Conservation (phyloP, 306 rosid genomes). For the Luffa acutangula region DNA sequence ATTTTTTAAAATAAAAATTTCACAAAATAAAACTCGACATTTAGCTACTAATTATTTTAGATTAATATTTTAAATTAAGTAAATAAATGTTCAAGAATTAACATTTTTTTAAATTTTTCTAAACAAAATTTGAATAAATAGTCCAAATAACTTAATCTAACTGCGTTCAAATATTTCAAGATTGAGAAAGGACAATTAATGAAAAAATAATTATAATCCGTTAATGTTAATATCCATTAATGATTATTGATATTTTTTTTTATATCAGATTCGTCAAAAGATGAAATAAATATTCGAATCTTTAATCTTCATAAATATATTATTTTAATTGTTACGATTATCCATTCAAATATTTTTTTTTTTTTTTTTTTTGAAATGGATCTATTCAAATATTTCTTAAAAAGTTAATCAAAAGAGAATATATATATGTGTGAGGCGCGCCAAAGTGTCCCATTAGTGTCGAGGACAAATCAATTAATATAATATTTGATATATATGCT, state of each 20-base stretch:
- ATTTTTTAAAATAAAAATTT: no score
- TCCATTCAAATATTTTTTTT: no score
- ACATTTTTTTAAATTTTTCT: not conserved
- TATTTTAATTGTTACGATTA: no score
- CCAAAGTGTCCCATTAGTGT: not conserved
- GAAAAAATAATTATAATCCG: no score
- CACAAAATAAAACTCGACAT: not conserved
- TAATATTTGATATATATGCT: not conserved
- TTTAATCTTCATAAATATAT: no score
- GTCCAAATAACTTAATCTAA: not conserved
- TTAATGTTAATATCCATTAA: no score
- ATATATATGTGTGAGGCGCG: no score
- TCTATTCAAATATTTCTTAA: not conserved
- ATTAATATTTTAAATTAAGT: not conserved
- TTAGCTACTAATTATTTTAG: not conserved
- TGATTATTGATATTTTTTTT: no score
- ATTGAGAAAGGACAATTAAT: not conserved
- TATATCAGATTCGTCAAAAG: no score
- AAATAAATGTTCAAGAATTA: not conserved
- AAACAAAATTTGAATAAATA: not conserved
- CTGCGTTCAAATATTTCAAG: not conserved
- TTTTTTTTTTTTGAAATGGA: no score
- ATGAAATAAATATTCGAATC: no score
- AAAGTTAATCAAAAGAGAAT: not conserved
- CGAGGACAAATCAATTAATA: not conserved